Percentiles rank a stretch among this genome's conserved stretches.
Evolutionary conservation across 176 grass and related monocot species (phyloP).

Genomic region (Triticum turgidum): DNA sequence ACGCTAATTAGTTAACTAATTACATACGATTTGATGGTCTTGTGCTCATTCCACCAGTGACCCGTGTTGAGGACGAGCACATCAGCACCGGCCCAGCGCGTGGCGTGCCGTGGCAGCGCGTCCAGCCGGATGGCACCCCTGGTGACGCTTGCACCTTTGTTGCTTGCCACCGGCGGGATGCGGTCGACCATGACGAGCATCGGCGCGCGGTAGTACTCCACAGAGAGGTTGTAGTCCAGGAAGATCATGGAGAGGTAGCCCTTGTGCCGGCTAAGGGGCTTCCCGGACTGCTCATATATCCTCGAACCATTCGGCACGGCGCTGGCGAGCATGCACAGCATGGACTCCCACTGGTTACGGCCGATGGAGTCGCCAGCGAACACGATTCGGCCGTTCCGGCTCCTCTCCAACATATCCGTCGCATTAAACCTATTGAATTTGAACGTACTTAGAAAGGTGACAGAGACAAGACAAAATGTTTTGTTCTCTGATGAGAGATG

Average conservation of each 20-base stretch:
- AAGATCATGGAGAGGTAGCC: constrained; percentile 47
- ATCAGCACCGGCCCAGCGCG: constrained; percentile 28
- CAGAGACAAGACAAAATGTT: background rate
- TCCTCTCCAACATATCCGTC: constrained; percentile 46
- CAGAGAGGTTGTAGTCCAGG: constrained; percentile 25
- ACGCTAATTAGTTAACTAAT: background rate
- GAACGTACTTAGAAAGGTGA: background rate
- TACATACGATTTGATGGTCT: constrained; percentile 31
- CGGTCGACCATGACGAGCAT: constrained; percentile 46
- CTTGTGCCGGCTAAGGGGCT: constrained; percentile 43
- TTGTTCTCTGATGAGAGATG: background rate
- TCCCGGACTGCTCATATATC: constrained; percentile 37
- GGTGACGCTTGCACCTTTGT: background rate
- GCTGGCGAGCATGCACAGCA: constrained; percentile 48
- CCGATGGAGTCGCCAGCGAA: constrained; percentile 51
- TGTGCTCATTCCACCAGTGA: constrained; percentile 48
- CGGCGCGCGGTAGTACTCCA: constrained; percentile 46
- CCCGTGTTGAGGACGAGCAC: constrained; percentile 53
- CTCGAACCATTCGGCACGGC: constrained; percentile 10
- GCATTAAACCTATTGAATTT: constrained; percentile 31
- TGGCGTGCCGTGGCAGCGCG: constrained; percentile 26
- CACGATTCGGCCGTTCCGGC: constrained; percentile 43
- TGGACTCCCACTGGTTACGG: constrained; percentile 55
- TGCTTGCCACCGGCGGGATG: background rate
- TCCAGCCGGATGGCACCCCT: constrained; percentile 27